Conservation (phyloP, 202 grass and related monocot species). For the Eragrostis tef region DNA sequence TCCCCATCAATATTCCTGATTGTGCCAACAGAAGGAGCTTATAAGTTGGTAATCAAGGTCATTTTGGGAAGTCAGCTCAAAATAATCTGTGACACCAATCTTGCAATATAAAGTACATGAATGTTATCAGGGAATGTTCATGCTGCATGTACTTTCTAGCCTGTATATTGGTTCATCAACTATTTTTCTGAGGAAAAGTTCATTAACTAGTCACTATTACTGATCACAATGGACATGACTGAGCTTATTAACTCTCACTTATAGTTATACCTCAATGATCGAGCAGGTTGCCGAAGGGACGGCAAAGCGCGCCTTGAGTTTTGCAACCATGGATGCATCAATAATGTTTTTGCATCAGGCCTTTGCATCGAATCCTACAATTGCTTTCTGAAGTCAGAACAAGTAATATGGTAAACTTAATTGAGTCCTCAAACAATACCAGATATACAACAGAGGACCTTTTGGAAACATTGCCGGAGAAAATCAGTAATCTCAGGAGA, state of each 20-base stretch:
- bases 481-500: constrained; percentile 97
- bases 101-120: constrained; percentile 26
- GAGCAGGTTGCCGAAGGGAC: constrained; percentile 66
- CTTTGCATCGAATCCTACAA: constrained; percentile 91
- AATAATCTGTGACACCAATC: constrained; percentile 26
- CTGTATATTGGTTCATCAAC: constrained; percentile 10
- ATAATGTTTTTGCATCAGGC: constrained; percentile 94
- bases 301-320: constrained; percentile 80
- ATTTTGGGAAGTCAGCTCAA: constrained; percentile 20
- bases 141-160: constrained; percentile 1
- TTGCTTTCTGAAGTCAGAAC: constrained; percentile 47
- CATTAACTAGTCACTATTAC: constrained; percentile 22
- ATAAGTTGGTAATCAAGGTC: constrained; percentile 41
- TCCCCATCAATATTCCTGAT: constrained; percentile 77
- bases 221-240: constrained; percentile 2
- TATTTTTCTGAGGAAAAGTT: not conserved
- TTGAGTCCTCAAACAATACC: constrained; percentile 25
- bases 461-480: constrained; percentile 94
- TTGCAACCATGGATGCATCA: constrained; percentile 93
- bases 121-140: not conserved
- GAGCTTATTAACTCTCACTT: constrained; percentile 9
- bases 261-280: constrained; percentile 60
- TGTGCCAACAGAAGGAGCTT: constrained; percentile 48
- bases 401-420: constrained; percentile 25
- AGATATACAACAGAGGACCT: constrained; percentile 53